phyloP scores from a whole-genome alignment of 2,329 filamentous ascomycete species.

The Claviceps citrina region DNA sequence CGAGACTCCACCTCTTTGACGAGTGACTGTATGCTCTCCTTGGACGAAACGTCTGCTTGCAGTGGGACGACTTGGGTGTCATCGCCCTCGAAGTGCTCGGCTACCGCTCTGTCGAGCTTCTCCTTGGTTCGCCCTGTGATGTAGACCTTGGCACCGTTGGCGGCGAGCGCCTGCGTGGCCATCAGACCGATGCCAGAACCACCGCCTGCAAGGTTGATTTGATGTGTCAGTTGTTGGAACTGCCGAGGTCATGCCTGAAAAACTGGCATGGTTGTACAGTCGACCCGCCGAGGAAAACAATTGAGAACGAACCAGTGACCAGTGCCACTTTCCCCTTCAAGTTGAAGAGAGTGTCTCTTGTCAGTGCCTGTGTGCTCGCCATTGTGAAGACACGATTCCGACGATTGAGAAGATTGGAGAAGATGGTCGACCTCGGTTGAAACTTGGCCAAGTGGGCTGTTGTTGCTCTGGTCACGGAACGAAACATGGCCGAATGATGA shows the following conservation, averaged over 20 bases:
- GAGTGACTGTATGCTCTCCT: conserved; percentile 41
- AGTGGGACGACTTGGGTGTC: conserved; percentile 44
- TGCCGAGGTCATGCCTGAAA: too few species aligned
- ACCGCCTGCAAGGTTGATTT: conserved; percentile 20
- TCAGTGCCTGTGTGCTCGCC: conserved; percentile 14
- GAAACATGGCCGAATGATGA: background rate
- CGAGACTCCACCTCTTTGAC: conserved; percentile 39
- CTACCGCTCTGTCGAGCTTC: conserved; percentile 43
- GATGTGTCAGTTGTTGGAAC: background rate
- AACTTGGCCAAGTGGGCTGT: background rate
- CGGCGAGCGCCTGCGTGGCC: conserved; percentile 50
- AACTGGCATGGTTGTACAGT: too few species aligned
- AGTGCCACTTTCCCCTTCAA: conserved; percentile 28
- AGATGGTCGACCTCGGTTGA: background rate
- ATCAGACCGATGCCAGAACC: conserved; percentile 53
- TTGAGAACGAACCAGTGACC: conserved; percentile 22
- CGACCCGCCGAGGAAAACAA: too few species aligned
- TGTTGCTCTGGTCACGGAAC: background rate
- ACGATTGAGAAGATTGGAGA: background rate
- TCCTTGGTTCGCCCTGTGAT: conserved; percentile 50
- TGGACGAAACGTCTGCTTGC: conserved; percentile 45
- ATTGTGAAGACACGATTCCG: background rate
- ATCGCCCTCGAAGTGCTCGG: conserved; percentile 38
- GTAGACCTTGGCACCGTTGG: conserved; percentile 55
- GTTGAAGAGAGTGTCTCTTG: conserved; percentile 25